Conservation (phyloP, 306 rosid species). For the Prunus padus region DNA sequence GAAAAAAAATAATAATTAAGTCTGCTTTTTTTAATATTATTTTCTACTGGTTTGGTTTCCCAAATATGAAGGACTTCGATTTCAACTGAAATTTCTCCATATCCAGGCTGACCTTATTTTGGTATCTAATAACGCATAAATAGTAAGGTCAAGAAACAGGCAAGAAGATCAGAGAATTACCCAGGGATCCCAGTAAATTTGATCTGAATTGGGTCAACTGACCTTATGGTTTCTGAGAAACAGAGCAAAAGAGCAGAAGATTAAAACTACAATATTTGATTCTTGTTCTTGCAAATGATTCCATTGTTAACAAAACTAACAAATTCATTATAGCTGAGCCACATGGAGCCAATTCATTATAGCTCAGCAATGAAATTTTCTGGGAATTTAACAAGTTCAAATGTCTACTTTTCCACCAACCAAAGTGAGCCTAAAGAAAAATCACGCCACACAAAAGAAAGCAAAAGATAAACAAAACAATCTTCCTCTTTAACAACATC, state of each 20-base stretch:
- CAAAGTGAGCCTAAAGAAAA: slow-evolving; percentile 5
- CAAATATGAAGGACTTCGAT: not conserved
- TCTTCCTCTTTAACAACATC: not conserved
- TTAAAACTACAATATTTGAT: not conserved
- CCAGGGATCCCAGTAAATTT: not conserved
- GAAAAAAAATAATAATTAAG: not conserved
- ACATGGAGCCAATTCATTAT: not conserved
- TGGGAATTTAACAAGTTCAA: not conserved
- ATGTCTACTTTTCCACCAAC: not conserved
- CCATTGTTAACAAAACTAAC: not conserved
- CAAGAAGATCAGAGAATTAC: not conserved
- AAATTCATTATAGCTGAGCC: not conserved
- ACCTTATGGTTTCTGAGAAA: not conserved
- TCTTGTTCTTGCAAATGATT: not conserved
- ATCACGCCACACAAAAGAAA: not conserved
- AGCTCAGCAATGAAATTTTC: not conserved
- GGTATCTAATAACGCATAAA: not conserved
- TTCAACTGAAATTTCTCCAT: not conserved
- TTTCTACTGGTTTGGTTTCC: not conserved
- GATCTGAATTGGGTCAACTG: not conserved
- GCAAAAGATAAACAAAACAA: not conserved
- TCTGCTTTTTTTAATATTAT: not conserved
- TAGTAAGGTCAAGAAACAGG: not conserved
- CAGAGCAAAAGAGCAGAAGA: not conserved
- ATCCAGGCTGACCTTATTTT: not conserved